A percentile compares a stretch with the other conserved stretches of the same genome.
These are phyloP conservation scores for Cordyceps javanica DNA, from an alignment of 2,329 filamentous ascomycete genomes.

Conservation along the genomic window DNA sequence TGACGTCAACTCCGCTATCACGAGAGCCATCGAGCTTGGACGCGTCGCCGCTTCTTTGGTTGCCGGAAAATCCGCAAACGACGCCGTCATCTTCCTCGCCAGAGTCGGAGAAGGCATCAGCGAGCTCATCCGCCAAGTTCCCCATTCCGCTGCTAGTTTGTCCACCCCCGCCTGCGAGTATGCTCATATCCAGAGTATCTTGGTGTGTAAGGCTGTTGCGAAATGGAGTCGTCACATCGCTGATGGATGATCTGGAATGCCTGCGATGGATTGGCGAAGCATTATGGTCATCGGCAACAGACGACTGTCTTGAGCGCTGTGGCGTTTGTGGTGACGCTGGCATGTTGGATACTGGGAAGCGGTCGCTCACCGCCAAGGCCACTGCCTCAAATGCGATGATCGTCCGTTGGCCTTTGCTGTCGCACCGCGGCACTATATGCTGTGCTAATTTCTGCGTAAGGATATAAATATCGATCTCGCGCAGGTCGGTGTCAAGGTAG, in stretches of 20 bases:
- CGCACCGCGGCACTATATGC: not conserved
- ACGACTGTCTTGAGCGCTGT: slow-evolving; percentile 53
- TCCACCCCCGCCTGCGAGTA: slow-evolving; percentile 37
- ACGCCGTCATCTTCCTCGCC: slow-evolving; percentile 43
- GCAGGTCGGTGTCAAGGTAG: not conserved
- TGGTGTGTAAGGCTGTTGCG: slow-evolving; percentile 43
- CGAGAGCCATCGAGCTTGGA: slow-evolving; percentile 8
- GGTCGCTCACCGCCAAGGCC: slow-evolving; percentile 14
- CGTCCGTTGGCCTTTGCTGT: not conserved
- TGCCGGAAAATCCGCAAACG: slow-evolving; percentile 10
- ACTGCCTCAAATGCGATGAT: not conserved
- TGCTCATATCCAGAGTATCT: slow-evolving; percentile 40
- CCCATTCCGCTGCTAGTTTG: slow-evolving; percentile 55
- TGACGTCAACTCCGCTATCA: slow-evolving; percentile 10
- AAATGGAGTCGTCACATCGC: slow-evolving; percentile 44
- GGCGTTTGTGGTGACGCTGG: slow-evolving; percentile 47
- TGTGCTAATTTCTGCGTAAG: not conserved
- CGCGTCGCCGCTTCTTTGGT: slow-evolving; percentile 1
- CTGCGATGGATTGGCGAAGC: slow-evolving; percentile 42
- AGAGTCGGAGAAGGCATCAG: slow-evolving; percentile 63
- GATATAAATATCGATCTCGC: not conserved
- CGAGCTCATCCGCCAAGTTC: slow-evolving; percentile 75
- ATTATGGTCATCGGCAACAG: slow-evolving; percentile 43
- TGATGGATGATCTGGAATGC: slow-evolving; percentile 44
- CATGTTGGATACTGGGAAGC: slow-evolving; percentile 20